Conservation (phyloP, 2,329 filamentous ascomycete genomes). For the Ophiostoma sp. region DNA sequence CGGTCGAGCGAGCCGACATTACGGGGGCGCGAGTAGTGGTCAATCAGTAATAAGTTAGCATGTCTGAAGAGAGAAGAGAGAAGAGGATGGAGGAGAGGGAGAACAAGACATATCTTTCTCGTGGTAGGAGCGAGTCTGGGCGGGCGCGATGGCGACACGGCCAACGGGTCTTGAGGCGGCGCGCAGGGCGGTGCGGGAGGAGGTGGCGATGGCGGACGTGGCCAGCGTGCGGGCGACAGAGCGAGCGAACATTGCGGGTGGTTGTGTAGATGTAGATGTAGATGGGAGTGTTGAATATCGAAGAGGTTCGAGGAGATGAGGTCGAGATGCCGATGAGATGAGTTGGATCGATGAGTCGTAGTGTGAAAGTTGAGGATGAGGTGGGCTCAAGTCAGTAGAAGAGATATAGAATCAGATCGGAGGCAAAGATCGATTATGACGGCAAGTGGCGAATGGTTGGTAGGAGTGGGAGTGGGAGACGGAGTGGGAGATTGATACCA, state of each 20-base stretch:
- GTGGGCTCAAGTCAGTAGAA: too few species aligned
- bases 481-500: background rate
- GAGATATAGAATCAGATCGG: background rate
- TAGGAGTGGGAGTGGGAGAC: background rate
- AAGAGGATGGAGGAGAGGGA: background rate
- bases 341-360: background rate
- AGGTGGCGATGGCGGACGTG: conserved; percentile 15
- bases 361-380: background rate
- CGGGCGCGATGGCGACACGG: conserved; percentile 21
- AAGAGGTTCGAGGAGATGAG: background rate
- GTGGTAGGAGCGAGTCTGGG: conserved; percentile 28
- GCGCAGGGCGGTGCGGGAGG: conserved; percentile 25
- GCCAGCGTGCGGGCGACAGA: conserved; percentile 23
- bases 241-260: conserved; percentile 25
- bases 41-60: conserved; percentile 27
- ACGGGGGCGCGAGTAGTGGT: conserved; percentile 35
- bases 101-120: conserved; percentile 29
- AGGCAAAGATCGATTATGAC: conserved; percentile 3
- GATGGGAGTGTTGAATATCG: background rate
- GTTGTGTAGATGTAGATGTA: background rate
- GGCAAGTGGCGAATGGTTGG: conserved; percentile 7
- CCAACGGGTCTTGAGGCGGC: conserved; percentile 22
- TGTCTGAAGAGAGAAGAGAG: background rate
- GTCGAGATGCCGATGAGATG: background rate
- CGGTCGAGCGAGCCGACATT: conserved; percentile 60